Percentiles rank a stretch among this genome's conserved stretches.
phyloP scores from a whole-genome alignment of 371 early-diverging fungal species.

The Mortierella sp. region DNA sequence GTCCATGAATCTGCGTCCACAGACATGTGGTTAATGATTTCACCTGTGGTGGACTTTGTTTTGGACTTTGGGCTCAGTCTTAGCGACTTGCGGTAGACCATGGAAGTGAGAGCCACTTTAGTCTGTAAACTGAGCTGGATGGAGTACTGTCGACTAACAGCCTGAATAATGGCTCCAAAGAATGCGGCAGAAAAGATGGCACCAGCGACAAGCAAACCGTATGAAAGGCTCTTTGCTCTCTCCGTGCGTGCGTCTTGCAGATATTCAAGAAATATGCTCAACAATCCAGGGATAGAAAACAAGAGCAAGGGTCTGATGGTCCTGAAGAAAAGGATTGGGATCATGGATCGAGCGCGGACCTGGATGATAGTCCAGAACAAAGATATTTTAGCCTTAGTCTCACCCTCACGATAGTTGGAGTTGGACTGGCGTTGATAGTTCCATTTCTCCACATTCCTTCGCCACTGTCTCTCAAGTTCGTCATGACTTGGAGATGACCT shows the following conservation, averaged over 20 bases:
- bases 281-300: conserved; percentile 25
- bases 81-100: conserved; percentile 90
- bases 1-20: conserved; percentile 45
- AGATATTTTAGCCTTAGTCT: background rate
- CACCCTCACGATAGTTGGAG: background rate
- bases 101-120: conserved; percentile 83
- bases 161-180: conserved; percentile 25
- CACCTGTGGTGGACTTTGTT: conserved; percentile 78
- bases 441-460: conserved; percentile 6
- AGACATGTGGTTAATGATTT: conserved; percentile 90
- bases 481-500: background rate
- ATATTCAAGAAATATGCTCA: conserved; percentile 30
- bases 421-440: background rate
- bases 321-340: conserved; percentile 25
- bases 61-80: conserved; percentile 82
- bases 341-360: conserved; percentile 12
- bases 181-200: conserved; percentile 25
- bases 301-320: conserved; percentile 9
- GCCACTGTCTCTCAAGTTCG: conserved; percentile 16
- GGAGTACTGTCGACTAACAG: conserved; percentile 10
- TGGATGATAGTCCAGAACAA: conserved; percentile 22
- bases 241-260: conserved; percentile 12
- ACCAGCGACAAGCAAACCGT: conserved; percentile 15
- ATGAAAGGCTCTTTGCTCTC: conserved; percentile 1
- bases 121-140: conserved; percentile 42